phyloP scores from a whole-genome alignment of 192 early-diverging fungal genomes.

The Umbelopsis ramanniana region DNA sequence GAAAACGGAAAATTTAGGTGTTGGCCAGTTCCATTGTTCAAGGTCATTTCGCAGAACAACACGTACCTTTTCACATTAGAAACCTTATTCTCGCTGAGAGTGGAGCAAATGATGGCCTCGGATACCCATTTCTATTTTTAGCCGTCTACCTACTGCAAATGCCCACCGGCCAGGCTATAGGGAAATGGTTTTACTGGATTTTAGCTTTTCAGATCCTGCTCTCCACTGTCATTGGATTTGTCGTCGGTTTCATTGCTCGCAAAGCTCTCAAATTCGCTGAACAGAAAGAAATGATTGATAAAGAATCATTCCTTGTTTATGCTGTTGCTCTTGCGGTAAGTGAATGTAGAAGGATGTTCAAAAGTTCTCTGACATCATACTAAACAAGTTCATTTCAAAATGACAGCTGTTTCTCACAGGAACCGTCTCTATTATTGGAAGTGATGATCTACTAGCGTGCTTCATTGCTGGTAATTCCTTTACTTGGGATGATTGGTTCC shows the following conservation, averaged over 20 bases:
- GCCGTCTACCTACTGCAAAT: constrained; percentile 68
- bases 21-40: constrained; percentile 90
- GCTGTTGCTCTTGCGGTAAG: constrained; percentile 74
- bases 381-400: not conserved
- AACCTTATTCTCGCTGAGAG: constrained; percentile 76
- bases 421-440: constrained; percentile 71
- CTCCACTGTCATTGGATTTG: constrained; percentile 68
- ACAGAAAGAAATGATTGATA: constrained; percentile 78
- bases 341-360: not conserved
- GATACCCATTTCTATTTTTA: constrained; percentile 79
- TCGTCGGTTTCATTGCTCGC: constrained; percentile 70
- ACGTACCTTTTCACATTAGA: constrained; percentile 73
- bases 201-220: constrained; percentile 78
- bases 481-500: constrained; percentile 94
- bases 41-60: constrained; percentile 87
- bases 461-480: constrained; percentile 82
- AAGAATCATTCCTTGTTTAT: constrained; percentile 83
- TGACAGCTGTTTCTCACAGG: constrained; percentile 63
- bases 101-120: constrained; percentile 90
- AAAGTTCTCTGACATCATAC: not conserved
- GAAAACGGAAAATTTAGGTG: constrained; percentile 33
- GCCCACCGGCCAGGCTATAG: constrained; percentile 62
- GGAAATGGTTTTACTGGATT: constrained; percentile 72
- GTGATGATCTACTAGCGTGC: constrained; percentile 77
- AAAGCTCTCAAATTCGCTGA: constrained; percentile 69